Evolutionary conservation across 305 asterid genomes (phyloP), one percentile per base, ranked within the genome.

Genomic region (Fraxinus xanthoxyloides): DNA sequence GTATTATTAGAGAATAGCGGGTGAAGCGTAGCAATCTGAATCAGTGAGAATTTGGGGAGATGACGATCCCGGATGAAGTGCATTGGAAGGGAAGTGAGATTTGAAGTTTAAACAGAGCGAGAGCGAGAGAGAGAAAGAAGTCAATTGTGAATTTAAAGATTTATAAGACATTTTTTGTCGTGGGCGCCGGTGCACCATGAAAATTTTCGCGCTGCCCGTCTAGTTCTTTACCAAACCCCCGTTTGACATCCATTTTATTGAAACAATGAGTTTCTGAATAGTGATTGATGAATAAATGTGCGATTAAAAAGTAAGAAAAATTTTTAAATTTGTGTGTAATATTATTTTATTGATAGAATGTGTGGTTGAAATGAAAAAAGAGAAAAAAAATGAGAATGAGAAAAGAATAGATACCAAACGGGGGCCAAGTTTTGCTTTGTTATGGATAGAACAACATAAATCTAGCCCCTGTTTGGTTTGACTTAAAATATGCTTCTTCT

Each of bases 51-150:
- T 26, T 67, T 12, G 17, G 46, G 75, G 30, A 48, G 59, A 59
- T 67, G 72, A 65, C 80, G 77, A 80, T 81, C 48, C 46, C 82
- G 34, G 81, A 74, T 56, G 89, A 85, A 90, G 97, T 92, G 38
- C 30, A 85, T 84, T 88, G 85, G 83, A 90, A 92, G 93, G 86
- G 83, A 91, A 88, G 91, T 79, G 65, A 87, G 69, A 75, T 43
- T 75, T 51, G 61, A 10, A 26, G 17, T 28, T 79, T 15, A 15
- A 61, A 61, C 32, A 61, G 65, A 21, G 26, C 8, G 21, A 19
- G 73, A 8, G 32, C 36, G 81, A 38, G 26, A 75, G 69, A 17
- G 23, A 31, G 32, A 31, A 34, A 7, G 5, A 7, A 34, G 38
- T 34, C 38, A 34, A 34, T 10, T 65, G 26, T 63, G 31, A n/a